These are phyloP conservation scores for Tetrahymena elliotti DNA, from an alignment of 73 alveolate genomes.

Conservation along the genomic window DNA sequence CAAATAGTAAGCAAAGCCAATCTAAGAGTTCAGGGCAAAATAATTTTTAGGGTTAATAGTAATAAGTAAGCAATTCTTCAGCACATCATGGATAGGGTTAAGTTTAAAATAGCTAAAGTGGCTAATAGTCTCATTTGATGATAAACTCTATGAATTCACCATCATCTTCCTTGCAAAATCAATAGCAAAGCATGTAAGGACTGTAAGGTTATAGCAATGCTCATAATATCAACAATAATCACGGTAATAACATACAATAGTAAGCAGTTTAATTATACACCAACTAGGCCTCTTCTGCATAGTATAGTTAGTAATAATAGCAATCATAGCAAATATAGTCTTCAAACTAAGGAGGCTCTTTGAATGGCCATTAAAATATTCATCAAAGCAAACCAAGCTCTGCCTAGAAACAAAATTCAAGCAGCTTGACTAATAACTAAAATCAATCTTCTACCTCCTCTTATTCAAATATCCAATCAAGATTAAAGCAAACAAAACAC, in stretches of 20 bases:
- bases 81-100: not conserved
- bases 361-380: not conserved
- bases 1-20: not conserved
- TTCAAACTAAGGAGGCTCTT: not conserved
- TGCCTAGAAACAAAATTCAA: not conserved
- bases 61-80: not conserved
- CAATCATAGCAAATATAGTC: not conserved
- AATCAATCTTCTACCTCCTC: not conserved
- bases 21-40: not conserved
- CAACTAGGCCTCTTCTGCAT: not conserved
- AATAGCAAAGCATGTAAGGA: not conserved
- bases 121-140: not conserved
- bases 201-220: not conserved
- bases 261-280: not conserved
- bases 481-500: not conserved
- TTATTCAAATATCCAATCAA: not conserved
- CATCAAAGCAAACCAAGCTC: not conserved
- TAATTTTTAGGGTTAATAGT: not conserved
- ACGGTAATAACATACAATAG: not conserved
- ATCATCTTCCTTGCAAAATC: not conserved
- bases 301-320: not conserved
- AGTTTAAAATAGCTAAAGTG: not conserved
- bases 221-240: not conserved
- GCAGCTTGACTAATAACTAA: not conserved
- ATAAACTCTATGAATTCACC: not conserved